Percentiles rank a stretch among this genome's conserved stretches.
Evolutionary conservation across 2,329 filamentous ascomycete species (phyloP).

Genomic region (Tolypocladium amazonense): DNA sequence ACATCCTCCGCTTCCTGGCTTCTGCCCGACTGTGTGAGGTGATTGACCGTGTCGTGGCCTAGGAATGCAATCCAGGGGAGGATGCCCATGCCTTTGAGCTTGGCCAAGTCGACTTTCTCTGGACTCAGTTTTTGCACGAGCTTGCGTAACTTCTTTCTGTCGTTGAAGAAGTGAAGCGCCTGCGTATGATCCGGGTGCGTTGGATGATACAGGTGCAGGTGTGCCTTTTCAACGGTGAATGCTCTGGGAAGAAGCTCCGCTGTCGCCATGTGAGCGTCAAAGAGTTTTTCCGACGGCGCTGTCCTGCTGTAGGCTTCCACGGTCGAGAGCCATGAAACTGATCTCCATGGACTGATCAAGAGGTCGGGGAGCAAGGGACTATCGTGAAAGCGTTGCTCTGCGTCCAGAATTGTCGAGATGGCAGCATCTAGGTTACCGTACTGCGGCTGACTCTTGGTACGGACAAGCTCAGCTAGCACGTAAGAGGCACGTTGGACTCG

Average conservation of each 20-base stretch:
- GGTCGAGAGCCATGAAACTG: conserved; percentile 41
- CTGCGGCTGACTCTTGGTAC: conserved; percentile 27
- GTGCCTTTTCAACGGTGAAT: conserved; percentile 36
- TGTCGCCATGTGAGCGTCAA: conserved; percentile 40
- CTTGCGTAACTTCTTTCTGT: conserved; percentile 18
- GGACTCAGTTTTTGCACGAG: conserved; percentile 13
- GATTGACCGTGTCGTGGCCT: conserved; percentile 35
- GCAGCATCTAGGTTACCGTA: conserved; percentile 36
- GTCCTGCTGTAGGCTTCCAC: conserved; percentile 35
- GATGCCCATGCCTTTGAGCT: conserved; percentile 18
- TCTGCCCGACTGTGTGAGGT: conserved; percentile 29
- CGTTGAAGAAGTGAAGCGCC: conserved; percentile 35
- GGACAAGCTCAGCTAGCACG: conserved; percentile 30
- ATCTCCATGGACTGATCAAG: conserved; percentile 33
- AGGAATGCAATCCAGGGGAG: conserved; percentile 28
- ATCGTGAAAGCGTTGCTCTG: conserved; percentile 28
- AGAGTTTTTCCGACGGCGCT: conserved; percentile 35
- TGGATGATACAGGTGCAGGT: conserved; percentile 45
- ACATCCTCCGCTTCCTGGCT: conserved; percentile 29
- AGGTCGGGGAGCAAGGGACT: conserved; percentile 23
- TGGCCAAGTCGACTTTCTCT: conserved; percentile 15
- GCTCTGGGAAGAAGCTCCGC: conserved; percentile 26
- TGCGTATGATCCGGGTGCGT: conserved; percentile 34
- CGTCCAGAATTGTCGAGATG: conserved; percentile 36
- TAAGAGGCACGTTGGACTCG: conserved; percentile 17